Base-by-base conservation (phyloP, 2,329 filamentous ascomycete genomes). In the Verticillium nubilum region DNA sequence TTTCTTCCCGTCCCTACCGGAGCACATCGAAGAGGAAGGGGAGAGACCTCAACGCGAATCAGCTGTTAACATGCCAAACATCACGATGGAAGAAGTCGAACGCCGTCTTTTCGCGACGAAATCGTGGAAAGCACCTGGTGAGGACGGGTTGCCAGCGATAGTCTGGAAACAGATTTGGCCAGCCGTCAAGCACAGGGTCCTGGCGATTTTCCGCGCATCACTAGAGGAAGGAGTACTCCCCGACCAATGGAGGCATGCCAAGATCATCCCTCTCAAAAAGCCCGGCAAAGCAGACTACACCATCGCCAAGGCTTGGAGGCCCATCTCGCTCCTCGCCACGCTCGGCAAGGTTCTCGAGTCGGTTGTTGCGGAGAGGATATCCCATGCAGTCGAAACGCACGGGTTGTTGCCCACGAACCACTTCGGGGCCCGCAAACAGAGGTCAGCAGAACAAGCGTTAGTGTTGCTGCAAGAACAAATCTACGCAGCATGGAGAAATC, bases 231-330 rank as follows among this genome's bases (percentile, higher is more conserved):
- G 57, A 31, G 50, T 29, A 3, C 50, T 58, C 23, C 57, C 57
- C 23, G 23, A 17, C 2, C 25, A 58, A 12, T 56, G 25, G 37
- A 59, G 53, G 17, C 25, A 57, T 17, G 53, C 66, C 10, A 70
- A 68, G 54, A 70, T 69, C 33, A 67, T 70, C 25, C 68, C 65
- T 15, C 62, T 72, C 4, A 69, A 66, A 62, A 71, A 71, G 56
- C 64, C 62, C 15, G 61, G 59, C 26, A 69, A 69, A 54, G 61
- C 27, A 13, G 64, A 70, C 60, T 70, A 70, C 52, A 65, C 60
- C 28, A 53, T 64, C 3, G 64, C 66, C 27, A 70, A 70, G 52
- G 63, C 59, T 13, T 69, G 61, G 63, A 59, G 67, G 52, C 66
- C 61, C 17, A 72, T 70, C 60, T 69, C 65, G 17, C 65, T 70